Evolutionary conservation across 1,139 yeast genomes (phyloP).

Genomic region (Candida neerlandica): DNA sequence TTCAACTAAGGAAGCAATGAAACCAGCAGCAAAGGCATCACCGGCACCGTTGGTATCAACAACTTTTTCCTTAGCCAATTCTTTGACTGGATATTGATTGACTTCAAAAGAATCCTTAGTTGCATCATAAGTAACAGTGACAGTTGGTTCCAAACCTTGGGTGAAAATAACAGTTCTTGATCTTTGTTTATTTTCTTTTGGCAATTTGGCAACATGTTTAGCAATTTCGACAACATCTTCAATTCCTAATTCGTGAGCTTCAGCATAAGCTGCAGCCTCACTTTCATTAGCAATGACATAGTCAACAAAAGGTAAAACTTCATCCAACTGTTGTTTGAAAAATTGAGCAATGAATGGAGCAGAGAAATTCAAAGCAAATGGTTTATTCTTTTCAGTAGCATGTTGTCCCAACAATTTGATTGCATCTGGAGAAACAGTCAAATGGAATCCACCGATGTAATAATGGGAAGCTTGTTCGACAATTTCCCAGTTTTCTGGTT

Average conservation of each 20-base stretch:
- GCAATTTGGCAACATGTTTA: constrained; percentile 73
- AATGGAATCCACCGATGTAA: constrained; percentile 98
- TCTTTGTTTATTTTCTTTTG: constrained; percentile 71
- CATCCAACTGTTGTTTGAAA: constrained; percentile 88
- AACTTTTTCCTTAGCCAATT: constrained; percentile 65
- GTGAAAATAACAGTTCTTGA: constrained; percentile 89
- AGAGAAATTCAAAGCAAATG: constrained; percentile 81
- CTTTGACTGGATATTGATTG: constrained; percentile 66
- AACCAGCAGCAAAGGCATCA: constrained; percentile 98
- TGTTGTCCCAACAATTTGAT: constrained; percentile 87
- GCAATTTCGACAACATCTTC: constrained; percentile 75
- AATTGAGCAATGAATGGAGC: constrained; percentile 97
- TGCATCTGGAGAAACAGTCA: constrained; percentile 96
- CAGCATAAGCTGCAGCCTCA: constrained; percentile 94
- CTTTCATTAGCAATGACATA: constrained; percentile 93
- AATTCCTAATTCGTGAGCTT: constrained; percentile 65
- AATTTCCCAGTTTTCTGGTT: constrained; percentile 86
- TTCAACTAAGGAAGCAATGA: constrained; percentile 83
- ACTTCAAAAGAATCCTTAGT: constrained; percentile 48
- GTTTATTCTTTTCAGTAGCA: constrained; percentile 83
- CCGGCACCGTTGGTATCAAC: constrained; percentile 99
- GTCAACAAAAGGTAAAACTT: constrained; percentile 84
- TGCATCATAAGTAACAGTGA: constrained; percentile 62
- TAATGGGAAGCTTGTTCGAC: constrained; percentile 80
- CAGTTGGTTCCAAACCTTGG: constrained; percentile 89